A percentile compares a stretch with the other conserved stretches of the same genome.
Evolutionary conservation across 2,329 filamentous ascomycete species (phyloP).

Genomic region (Aspergillus thermomutatus): DNA sequence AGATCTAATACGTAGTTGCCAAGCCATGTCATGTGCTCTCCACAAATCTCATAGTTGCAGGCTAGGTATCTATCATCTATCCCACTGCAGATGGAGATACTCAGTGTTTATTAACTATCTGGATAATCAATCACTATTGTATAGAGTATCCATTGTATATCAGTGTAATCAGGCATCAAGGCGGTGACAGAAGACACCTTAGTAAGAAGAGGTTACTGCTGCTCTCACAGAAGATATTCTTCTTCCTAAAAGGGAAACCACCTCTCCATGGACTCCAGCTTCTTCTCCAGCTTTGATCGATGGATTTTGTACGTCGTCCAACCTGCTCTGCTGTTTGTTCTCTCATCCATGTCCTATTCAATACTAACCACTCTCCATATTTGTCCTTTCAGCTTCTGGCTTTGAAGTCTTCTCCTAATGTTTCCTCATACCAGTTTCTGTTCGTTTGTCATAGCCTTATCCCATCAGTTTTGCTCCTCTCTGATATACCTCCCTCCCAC

Average conservation of each 20-base stretch:
- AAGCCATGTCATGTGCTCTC: conserved; percentile 15
- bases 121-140: neutral
- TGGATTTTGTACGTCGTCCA: neutral
- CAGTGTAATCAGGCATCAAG: neutral
- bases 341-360: neutral
- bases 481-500: neutral
- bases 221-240: neutral
- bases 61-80: neutral
- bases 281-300: neutral
- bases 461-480: neutral
- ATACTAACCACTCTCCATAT: neutral
- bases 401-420: neutral
- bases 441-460: neutral
- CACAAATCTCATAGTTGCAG: neutral
- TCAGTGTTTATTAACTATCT: neutral
- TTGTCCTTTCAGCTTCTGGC: neutral
- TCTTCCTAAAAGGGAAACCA: neutral
- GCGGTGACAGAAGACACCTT: neutral
- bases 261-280: neutral
- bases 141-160: neutral
- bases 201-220: neutral
- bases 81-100: neutral
- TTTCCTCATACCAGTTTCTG: neutral
- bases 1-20: conserved; percentile 1
- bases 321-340: neutral